Base-by-base conservation (phyloP, 176 grass and related monocot species). In the Carex parvula region DNA sequence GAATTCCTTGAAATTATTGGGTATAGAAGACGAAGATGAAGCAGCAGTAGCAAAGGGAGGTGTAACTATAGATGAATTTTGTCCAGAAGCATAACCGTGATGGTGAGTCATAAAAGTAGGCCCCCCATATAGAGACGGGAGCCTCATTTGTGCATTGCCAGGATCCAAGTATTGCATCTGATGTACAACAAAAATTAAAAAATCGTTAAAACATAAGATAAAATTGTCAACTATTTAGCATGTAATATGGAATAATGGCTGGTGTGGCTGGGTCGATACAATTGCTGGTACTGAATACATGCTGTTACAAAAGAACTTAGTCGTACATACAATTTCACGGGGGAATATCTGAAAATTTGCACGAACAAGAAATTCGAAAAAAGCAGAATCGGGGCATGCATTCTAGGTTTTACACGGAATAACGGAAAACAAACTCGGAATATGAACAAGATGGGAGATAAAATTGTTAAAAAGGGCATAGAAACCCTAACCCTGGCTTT, bases 91-190 rank as follows among this genome's bases (percentile, higher is more conserved):
- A 54, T 81, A 81, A 63, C 30, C 44, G 1, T 81, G 79, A 20
- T 60, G 55, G 58, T 44, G 75, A 79, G 75, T 81, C 35, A 62
- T 63, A 63, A 57, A 81, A 39, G 58, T 13, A 1, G 79, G 33
- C 15, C 79, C 79, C 24, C 2, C 22, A 79, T 41, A 20, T 81
- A 81, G 16, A 44, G 79, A 55, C 0, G 73, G 32, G 62, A 81
- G 37, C n/a, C 79, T 81, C 79, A 81, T 44, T 42, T 81, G 58
- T 30, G 52, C 39, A 21, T 81, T 64, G 55, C 79, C 39, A 42
- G 58, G 56, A 81, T 81, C 79, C 17, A 81, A 63, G 55, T 63
- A 81, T 62, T 63, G 59, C 48, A 81, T 81, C 79, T 81, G 24
- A 20, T 14, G 58, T 30, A 61, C 6, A 63, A 64, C 16, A 81